phyloP scores from a whole-genome alignment of 2,329 filamentous ascomycete species.

The Colletotrichum coccodes region DNA sequence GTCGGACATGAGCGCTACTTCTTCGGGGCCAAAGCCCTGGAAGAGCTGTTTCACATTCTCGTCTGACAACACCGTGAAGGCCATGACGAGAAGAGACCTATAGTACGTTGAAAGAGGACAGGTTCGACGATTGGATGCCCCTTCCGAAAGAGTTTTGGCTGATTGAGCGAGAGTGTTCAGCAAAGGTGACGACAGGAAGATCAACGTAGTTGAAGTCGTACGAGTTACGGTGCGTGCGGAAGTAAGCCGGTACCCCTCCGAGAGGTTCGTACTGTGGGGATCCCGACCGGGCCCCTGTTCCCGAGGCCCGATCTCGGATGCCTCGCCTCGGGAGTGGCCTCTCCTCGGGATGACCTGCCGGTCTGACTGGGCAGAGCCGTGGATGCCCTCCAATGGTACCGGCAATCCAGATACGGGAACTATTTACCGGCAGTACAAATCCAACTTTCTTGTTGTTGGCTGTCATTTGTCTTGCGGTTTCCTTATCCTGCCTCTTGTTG shows the following conservation, averaged over 20 bases:
- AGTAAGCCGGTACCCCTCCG: conserved; percentile 12
- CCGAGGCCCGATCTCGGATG: conserved; percentile 29
- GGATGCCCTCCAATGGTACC: background rate
- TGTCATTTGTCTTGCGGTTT: background rate
- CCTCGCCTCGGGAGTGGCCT: conserved; percentile 9
- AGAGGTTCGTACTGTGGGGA: conserved; percentile 9
- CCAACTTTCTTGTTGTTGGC: background rate
- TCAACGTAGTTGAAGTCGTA: background rate
- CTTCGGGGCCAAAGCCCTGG: conserved; percentile 60
- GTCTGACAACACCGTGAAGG: conserved; percentile 69
- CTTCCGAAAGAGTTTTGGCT: too few species aligned
- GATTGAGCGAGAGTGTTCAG: too few species aligned
- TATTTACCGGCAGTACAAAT: background rate
- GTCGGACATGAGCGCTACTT: conserved; percentile 66
- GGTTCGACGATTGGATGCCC: too few species aligned
- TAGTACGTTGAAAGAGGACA: background rate
- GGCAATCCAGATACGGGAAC: background rate
- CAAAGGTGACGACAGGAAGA: background rate
- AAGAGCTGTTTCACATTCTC: conserved; percentile 64
- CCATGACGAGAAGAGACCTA: conserved; percentile 51
- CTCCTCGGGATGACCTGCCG: conserved; percentile 17
- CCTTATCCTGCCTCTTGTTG: background rate
- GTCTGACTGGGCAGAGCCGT: background rate
- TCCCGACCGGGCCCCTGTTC: conserved; percentile 20
- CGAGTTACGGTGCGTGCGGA: background rate